Evolutionary conservation across 495 filamentous ascomycete genomes (phyloP).

Genomic region (Aspergillus leporis): DNA sequence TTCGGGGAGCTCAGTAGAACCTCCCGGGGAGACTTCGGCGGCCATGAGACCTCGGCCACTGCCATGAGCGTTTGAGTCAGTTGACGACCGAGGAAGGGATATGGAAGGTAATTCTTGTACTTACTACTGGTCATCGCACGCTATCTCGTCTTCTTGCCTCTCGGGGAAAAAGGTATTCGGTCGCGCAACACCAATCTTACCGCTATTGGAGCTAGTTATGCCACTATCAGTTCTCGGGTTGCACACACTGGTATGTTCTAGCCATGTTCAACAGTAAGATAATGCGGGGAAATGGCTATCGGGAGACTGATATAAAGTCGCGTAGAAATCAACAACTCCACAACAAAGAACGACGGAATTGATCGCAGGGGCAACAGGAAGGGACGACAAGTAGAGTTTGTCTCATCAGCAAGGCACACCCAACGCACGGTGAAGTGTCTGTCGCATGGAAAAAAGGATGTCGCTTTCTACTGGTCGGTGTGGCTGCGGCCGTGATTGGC

Average conservation of each 20-base stretch:
- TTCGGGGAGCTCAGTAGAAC: slow-evolving; percentile 79
- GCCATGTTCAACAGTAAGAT: slow-evolving; percentile 18
- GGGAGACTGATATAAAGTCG: not conserved
- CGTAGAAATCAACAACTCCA: not conserved
- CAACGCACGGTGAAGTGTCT: not conserved
- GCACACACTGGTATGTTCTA: not conserved
- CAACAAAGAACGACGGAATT: not conserved
- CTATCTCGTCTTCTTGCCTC: not conserved
- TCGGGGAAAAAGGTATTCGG: not conserved
- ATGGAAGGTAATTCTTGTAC: slow-evolving; percentile 5
- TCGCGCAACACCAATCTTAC: not conserved
- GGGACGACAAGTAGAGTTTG: not conserved
- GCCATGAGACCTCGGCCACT: slow-evolving; percentile 69
- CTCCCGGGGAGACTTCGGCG: slow-evolving; percentile 82
- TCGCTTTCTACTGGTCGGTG: not conserved
- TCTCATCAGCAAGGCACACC: not conserved
- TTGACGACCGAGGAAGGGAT: not conserved
- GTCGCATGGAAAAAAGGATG: not conserved
- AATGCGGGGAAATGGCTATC: slow-evolving; percentile 19
- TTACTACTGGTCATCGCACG: slow-evolving; percentile 27
- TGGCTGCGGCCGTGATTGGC: slow-evolving; percentile 24
- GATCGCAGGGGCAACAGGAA: not conserved
- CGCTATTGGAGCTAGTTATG: not conserved
- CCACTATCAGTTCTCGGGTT: slow-evolving; percentile 2
- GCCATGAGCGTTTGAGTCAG: slow-evolving; percentile 4